Conservation (phyloP, 2,329 filamentous ascomycete genomes). For the Drechslera avenae region DNA sequence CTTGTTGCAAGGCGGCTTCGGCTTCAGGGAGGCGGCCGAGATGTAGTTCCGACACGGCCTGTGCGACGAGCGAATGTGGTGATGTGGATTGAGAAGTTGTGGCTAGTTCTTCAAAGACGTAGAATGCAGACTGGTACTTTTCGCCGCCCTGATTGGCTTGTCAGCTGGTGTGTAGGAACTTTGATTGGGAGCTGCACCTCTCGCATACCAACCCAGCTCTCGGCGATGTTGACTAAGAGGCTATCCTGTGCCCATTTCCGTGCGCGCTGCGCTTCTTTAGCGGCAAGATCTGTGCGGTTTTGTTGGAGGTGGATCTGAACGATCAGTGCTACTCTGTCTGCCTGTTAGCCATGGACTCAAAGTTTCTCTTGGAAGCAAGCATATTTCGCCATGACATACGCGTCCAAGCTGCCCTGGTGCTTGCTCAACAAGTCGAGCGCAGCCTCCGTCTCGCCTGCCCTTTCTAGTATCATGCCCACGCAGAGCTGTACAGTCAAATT, state of each 20-base stretch:
- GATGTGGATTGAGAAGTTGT: slow-evolving; percentile 82
- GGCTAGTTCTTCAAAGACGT: slow-evolving; percentile 95
- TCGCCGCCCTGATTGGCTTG: slow-evolving; percentile 72
- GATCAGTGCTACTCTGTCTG: slow-evolving; percentile 75
- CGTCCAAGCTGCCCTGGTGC: slow-evolving; percentile 80
- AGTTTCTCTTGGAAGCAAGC: no score
- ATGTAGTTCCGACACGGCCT: slow-evolving; percentile 90
- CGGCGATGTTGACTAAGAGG: slow-evolving; percentile 88
- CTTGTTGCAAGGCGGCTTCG: slow-evolving; percentile 82
- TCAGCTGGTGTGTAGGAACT: slow-evolving; percentile 27
- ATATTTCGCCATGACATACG: slow-evolving; percentile 56
- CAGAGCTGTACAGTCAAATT: slow-evolving; percentile 82
- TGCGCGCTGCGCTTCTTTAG: slow-evolving; percentile 86
- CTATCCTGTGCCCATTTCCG: slow-evolving; percentile 95
- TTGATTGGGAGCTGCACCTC: slow-evolving; percentile 62
- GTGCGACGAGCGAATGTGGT: slow-evolving; percentile 76
- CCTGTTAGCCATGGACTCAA: slow-evolving; percentile 6
- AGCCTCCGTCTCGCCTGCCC: slow-evolving; percentile 80
- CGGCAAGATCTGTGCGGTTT: slow-evolving; percentile 86
- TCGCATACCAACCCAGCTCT: slow-evolving; percentile 91
- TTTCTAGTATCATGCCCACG: slow-evolving; percentile 80
- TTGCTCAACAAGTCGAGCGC: slow-evolving; percentile 78
- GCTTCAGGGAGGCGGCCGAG: slow-evolving; percentile 88
- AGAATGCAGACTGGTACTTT: slow-evolving; percentile 95
- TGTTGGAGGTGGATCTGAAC: slow-evolving; percentile 91